Percentiles rank a stretch among this genome's conserved stretches.
These are phyloP conservation scores for Ascochyta clinopodiicola DNA, from an alignment of 2,329 filamentous ascomycete species.

Conservation along the genomic window DNA sequence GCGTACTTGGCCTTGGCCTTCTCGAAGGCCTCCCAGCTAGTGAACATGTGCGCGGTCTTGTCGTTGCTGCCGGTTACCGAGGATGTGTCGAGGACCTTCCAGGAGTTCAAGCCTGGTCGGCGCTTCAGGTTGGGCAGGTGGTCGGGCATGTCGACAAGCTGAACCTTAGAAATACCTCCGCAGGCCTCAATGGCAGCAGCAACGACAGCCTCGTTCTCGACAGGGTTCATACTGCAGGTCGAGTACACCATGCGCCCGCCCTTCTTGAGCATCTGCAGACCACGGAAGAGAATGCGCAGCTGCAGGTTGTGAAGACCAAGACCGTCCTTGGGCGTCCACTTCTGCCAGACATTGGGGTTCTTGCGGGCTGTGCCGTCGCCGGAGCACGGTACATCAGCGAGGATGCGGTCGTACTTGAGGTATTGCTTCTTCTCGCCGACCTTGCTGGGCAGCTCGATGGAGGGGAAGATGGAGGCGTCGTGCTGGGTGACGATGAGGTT, in stretches of 20 bases:
- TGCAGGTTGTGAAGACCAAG: constrained; percentile 88
- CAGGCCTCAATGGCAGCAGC: constrained; percentile 88
- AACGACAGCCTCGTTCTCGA: constrained; percentile 95
- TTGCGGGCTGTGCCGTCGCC: constrained; percentile 94
- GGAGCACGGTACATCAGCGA: constrained; percentile 96
- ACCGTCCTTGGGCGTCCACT: constrained; percentile 88
- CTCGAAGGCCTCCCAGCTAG: constrained; percentile 81
- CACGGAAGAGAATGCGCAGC: constrained; percentile 85
- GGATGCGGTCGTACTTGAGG: constrained; percentile 94
- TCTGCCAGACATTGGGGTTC: constrained; percentile 92
- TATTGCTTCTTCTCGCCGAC: constrained; percentile 68
- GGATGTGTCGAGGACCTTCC: constrained; percentile 76
- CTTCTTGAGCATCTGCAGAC: constrained; percentile 93
- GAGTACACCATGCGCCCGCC: constrained; percentile 96
- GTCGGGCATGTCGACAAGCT: constrained; percentile 82
- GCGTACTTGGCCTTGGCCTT: constrained; percentile 68
- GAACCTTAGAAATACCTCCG: constrained; percentile 80
- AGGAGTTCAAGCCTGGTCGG: constrained; percentile 75
- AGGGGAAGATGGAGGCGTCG: constrained; percentile 94
- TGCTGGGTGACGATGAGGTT: constrained; percentile 98
- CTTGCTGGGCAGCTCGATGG: constrained; percentile 78
- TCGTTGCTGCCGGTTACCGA: constrained; percentile 56
- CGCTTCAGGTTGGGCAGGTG: constrained; percentile 79
- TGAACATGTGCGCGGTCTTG: constrained; percentile 79
- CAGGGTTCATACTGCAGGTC: constrained; percentile 97